Base-by-base conservation (phyloP, 2,329 filamentous ascomycete genomes). In the Cordyceps farinosa region DNA sequence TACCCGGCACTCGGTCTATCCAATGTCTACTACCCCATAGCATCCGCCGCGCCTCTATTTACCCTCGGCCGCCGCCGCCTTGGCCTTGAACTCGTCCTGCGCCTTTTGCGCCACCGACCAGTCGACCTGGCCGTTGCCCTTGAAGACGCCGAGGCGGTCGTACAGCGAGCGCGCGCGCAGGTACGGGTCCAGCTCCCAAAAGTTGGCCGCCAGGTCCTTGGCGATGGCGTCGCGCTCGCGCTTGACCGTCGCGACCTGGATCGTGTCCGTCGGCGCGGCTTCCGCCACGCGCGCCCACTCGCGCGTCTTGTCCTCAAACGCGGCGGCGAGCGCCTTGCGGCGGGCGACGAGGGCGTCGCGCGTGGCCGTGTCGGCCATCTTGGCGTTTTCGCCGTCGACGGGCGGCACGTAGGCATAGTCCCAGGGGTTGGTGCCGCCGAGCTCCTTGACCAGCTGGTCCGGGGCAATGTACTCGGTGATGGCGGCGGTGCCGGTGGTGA, bases 121-220 rank as follows among this genome's bases (percentile, higher is more conserved):
- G 34, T 90, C 78, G 47, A 93, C 74, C 71, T 82, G 82, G 0
- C 90, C 91, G 5, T 80, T 86, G 2, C 81, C 76, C 62, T 83
- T 77, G 45, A 96, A 80, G 65, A 93, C 78, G 1, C 91, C 90
- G 9, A 81, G 82, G 56, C 92, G 84, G 73, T 97, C 92, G 68
- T 95, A 96, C 65, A 90, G 76, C n/a, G 86, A 88, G 70, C 87
- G 82, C 8, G 91, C 90, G 50, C 92, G 81, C 44, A 96, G 74
- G 73, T 92, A 95, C 0, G 91, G 91, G 75, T 97, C 92, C 55
- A 96, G 73, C 36, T 82, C 80, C 92, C 92, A 97, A 77, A 97
- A 97, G 69, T 90, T 90, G 51, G 81, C 79, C 62, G 83, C 80
- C 69, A 96, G 72, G 64, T 82, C 77, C 54, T 80, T 80, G 3